Conservation (phyloP, 2,329 filamentous ascomycete species). For the Fusarium multiceps region DNA sequence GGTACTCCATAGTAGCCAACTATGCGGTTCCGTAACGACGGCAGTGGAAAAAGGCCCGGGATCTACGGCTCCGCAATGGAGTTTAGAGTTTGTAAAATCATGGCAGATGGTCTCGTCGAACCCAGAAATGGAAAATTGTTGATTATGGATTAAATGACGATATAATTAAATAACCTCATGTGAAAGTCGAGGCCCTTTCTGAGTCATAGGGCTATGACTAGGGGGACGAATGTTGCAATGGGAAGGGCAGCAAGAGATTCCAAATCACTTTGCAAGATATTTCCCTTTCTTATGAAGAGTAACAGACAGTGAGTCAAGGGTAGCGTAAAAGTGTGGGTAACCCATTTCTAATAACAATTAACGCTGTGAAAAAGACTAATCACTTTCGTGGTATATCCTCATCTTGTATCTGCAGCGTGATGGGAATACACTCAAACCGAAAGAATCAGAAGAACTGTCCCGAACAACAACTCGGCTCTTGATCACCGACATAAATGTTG, state of each 20-base stretch:
- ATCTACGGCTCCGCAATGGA: constrained; percentile 16
- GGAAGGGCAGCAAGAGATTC: not conserved
- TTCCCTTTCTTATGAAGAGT: not conserved
- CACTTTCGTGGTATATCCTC: not conserved
- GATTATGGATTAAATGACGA: not conserved
- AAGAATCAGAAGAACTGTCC: not conserved
- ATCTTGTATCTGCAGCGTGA: not conserved
- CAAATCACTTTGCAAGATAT: not conserved
- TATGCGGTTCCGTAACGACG: constrained; percentile 13
- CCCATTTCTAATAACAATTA: not conserved
- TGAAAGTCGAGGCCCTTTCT: not conserved
- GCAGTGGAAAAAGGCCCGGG: not conserved
- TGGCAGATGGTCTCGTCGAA: constrained; percentile 3
- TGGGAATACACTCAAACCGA: not conserved
- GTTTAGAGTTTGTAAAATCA: constrained; percentile 29
- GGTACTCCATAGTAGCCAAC: not conserved
- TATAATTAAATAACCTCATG: not conserved
- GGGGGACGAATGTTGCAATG: too few species aligned
- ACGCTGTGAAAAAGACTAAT: not conserved
- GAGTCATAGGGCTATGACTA: not conserved
- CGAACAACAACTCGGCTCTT: not conserved
- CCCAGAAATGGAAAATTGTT: not conserved
- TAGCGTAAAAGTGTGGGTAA: not conserved
- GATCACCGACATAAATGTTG: not conserved
- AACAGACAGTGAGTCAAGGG: not conserved